Evolutionary conservation across 371 early-diverging fungal species (phyloP).

Genomic region (Actinomucor elegans): DNA sequence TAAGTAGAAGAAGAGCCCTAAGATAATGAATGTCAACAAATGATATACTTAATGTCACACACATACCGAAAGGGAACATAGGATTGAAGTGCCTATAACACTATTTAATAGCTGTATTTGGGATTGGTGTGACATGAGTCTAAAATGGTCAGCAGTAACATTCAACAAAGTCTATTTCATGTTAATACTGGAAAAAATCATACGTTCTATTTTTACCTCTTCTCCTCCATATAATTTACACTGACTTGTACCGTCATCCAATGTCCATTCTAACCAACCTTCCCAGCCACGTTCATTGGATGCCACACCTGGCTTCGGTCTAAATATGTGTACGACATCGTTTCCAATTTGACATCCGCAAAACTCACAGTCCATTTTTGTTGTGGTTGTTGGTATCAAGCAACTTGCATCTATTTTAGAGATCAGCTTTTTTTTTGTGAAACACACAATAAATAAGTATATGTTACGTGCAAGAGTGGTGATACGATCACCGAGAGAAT

Average conservation of each 20-base stretch:
- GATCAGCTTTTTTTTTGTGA: background rate
- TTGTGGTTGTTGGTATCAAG: slow-evolving; percentile 4
- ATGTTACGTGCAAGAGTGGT: slow-evolving; percentile 19
- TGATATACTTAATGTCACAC: background rate
- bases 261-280: slow-evolving; percentile 40
- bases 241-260: slow-evolving; percentile 39
- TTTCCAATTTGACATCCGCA: slow-evolving; percentile 26
- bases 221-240: slow-evolving; percentile 36
- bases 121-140: slow-evolving; percentile 28
- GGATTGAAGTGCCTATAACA: slow-evolving; percentile 34
- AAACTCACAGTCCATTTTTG: slow-evolving; percentile 24
- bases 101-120: slow-evolving; percentile 35
- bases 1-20: slow-evolving; percentile 16
- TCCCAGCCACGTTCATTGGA: slow-evolving; percentile 9
- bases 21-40: background rate
- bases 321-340: slow-evolving; percentile 27
- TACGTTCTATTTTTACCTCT: slow-evolving; percentile 26
- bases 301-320: slow-evolving; percentile 14
- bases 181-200: background rate
- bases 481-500: slow-evolving; percentile 19
- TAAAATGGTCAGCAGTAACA: slow-evolving; percentile 33
- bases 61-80: slow-evolving; percentile 39
- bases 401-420: slow-evolving; percentile 11
- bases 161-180: slow-evolving; percentile 23
- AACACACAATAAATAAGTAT: background rate